Evolutionary conservation across 164 flowering plant species (phyloP).

Genomic region (Macadamia integrifolia): DNA sequence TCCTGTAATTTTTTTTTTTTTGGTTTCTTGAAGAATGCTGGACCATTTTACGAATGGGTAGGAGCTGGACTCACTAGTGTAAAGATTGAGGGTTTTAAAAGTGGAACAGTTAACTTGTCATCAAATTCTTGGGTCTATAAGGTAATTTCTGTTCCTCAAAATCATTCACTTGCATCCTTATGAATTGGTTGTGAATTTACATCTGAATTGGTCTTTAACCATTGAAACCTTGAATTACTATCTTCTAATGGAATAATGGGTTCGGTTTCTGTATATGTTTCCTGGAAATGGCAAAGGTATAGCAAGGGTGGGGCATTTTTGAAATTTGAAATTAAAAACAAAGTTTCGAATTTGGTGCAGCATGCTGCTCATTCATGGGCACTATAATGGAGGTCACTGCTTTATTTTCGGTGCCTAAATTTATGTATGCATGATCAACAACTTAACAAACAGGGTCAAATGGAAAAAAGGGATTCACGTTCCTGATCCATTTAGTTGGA

Average conservation of each 20-base stretch:
- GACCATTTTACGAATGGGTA: constrained; percentile 79
- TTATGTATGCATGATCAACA: no score
- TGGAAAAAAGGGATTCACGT: no score
- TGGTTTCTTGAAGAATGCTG: constrained; percentile 60
- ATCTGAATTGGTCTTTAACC: background rate
- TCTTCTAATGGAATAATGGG: background rate
- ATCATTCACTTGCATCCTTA: background rate
- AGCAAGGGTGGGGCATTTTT: no score
- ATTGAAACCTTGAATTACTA: background rate
- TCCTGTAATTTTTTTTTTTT: background rate
- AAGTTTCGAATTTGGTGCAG: no score
- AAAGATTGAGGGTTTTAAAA: constrained; percentile 53
- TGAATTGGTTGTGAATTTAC: background rate
- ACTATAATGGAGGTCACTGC: no score
- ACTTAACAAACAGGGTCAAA: no score
- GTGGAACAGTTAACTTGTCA: constrained; percentile 66
- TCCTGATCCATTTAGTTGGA: background rate
- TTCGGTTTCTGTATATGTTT: background rate
- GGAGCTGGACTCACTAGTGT: constrained; percentile 88
- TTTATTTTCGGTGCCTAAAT: no score
- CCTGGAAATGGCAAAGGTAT: no score
- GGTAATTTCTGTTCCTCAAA: constrained; percentile 34
- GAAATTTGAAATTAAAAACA: no score
- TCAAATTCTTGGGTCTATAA: constrained; percentile 63
- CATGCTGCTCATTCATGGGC: no score